Conservation (phyloP, 129 eudicot species). For the Flaveria bidentis region DNA sequence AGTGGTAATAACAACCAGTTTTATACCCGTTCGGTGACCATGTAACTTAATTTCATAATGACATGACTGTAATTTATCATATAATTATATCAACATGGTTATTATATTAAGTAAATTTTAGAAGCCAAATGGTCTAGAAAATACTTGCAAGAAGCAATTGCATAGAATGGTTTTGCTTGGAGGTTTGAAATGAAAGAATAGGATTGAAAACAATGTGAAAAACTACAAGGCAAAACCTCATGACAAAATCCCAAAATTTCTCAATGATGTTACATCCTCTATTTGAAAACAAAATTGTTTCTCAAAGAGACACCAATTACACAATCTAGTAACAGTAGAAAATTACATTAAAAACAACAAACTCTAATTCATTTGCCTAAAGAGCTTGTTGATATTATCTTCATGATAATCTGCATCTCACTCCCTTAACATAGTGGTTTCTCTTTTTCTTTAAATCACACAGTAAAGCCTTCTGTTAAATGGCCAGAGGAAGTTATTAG, state of each 20-base stretch:
- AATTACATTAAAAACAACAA: background rate
- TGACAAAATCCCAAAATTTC: slow-evolving; percentile 24
- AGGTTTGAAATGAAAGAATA: too few species aligned
- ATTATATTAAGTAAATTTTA: too few species aligned
- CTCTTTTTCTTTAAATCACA: slow-evolving; percentile 79
- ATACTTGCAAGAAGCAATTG: too few species aligned
- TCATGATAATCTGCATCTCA: slow-evolving; percentile 79
- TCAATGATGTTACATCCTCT: slow-evolving; percentile 10
- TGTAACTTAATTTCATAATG: too few species aligned
- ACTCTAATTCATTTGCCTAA: slow-evolving; percentile 74
- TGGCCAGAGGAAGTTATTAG: slow-evolving; percentile 82
- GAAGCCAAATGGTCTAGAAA: too few species aligned
- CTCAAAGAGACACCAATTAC: slow-evolving; percentile 17
- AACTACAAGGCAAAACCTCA: background rate
- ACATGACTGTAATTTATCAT: too few species aligned
- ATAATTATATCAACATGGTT: too few species aligned
- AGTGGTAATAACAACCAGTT: too few species aligned
- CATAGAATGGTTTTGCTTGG: too few species aligned
- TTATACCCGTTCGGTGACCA: too few species aligned
- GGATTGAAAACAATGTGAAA: background rate
- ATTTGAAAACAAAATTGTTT: background rate
- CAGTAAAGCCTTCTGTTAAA: slow-evolving; percentile 74
- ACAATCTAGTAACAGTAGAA: slow-evolving; percentile 25
- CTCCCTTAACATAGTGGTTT: slow-evolving; percentile 86
- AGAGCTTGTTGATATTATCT: slow-evolving; percentile 68